Evolutionary conservation across 805 yeast species (phyloP).

Genomic region (Candida methanosorbosa): DNA sequence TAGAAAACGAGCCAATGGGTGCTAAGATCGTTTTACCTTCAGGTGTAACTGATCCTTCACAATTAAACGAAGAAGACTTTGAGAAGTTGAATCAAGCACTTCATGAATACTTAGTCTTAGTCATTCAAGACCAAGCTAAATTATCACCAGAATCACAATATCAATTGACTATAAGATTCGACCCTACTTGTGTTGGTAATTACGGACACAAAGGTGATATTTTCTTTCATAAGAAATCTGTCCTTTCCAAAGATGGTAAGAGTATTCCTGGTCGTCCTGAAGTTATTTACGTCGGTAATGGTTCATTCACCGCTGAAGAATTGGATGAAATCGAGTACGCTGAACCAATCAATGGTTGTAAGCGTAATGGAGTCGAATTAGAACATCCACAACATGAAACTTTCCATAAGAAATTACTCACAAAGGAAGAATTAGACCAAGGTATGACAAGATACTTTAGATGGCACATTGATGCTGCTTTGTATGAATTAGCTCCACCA

Average conservation of each 20-base stretch:
- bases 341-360: not conserved
- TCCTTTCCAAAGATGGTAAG: slow-evolving; percentile 71
- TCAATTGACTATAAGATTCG: slow-evolving; percentile 66
- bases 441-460: slow-evolving; percentile 77
- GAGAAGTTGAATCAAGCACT: slow-evolving; percentile 52
- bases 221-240: slow-evolving; percentile 55
- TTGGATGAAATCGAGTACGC: slow-evolving; percentile 36
- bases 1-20: slow-evolving; percentile 52
- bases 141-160: slow-evolving; percentile 71
- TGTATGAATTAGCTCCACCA: slow-evolving; percentile 81
- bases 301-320: slow-evolving; percentile 52
- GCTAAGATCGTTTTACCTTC: slow-evolving; percentile 58
- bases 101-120: slow-evolving; percentile 59
- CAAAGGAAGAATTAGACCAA: slow-evolving; percentile 52
- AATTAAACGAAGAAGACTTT: slow-evolving; percentile 60
- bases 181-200: slow-evolving; percentile 57
- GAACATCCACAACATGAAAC: slow-evolving; percentile 81
- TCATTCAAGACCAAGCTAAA: slow-evolving; percentile 63
- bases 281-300: slow-evolving; percentile 86
- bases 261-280: slow-evolving; percentile 80
- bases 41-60: slow-evolving; percentile 67
- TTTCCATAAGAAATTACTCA: slow-evolving; percentile 63
- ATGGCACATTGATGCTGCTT: slow-evolving; percentile 92
- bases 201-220: slow-evolving; percentile 81
- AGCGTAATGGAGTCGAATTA: slow-evolving; percentile 24